Percentiles rank a stretch among this genome's conserved stretches.
Evolutionary conservation across 805 yeast species (phyloP).

Genomic region (Vanderwaltozyma polyspora): DNA sequence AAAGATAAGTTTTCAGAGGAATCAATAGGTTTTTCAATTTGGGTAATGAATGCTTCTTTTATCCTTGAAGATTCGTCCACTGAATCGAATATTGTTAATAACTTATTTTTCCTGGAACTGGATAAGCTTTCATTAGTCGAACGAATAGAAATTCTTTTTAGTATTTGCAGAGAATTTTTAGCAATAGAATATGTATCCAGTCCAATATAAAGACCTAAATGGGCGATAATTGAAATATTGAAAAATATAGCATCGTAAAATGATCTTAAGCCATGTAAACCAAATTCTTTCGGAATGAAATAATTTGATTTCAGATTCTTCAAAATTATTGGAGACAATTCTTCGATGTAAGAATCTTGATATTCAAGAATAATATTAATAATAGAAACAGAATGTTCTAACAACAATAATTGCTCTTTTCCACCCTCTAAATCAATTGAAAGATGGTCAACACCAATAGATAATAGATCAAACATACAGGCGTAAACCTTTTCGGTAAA

Average conservation of each 20-base stretch:
- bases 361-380: conserved; percentile 36
- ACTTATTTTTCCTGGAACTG: conserved; percentile 42
- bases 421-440: conserved; percentile 15
- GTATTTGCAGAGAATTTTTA: conserved; percentile 38
- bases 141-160: conserved; percentile 37
- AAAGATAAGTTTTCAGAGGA: conserved; percentile 32
- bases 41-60: conserved; percentile 59
- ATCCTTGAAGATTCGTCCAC: conserved; percentile 71
- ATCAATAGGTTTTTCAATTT: conserved; percentile 39
- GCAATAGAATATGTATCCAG: conserved; percentile 42
- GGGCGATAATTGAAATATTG: conserved; percentile 61
- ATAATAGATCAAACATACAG: conserved; percentile 44
- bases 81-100: conserved; percentile 61
- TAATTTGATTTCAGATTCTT: conserved; percentile 12
- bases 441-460: conserved; percentile 49
- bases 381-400: conserved; percentile 35
- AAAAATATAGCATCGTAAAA: conserved; percentile 64
- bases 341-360: conserved; percentile 48
- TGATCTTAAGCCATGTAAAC: conserved; percentile 50
- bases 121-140: conserved; percentile 23
- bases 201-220: conserved; percentile 66
- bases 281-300: conserved; percentile 28
- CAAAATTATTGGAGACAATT: conserved; percentile 29
- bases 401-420: conserved; percentile 24
- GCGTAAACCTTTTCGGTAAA: conserved; percentile 48